Evolutionary conservation across 768 basidiomycete species (phyloP), one percentile per base, ranked within the genome.

Genomic region (Lactarius sanguifluus): DNA sequence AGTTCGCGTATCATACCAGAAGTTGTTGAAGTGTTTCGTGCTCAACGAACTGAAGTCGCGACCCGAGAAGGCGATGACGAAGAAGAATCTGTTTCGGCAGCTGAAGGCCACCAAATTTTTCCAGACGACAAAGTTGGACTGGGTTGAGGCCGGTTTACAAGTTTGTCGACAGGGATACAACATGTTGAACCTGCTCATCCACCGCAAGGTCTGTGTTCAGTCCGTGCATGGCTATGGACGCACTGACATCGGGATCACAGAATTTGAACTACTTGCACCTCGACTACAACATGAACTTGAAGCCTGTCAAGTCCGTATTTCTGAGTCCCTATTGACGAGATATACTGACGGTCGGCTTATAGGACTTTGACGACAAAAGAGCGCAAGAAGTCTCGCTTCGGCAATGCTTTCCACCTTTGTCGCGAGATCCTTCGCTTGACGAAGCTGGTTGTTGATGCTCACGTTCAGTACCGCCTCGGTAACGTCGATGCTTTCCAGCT

Each of bases 81-180:
- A 96, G 86, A 94, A 96, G 81, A 97, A 96, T 74, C 75, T 98
- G 59, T 98, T 99, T 85, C 84, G 94, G 54, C 92, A 95, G 74
- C 82, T 95, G 64, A 98, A 98, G 79, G 90, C 92, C n/a, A 99
- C 97, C 65, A 98, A 98, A 78, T 99, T 99, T 80, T 99, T 99
- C 88, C 97, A 98, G 81, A 94, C 92, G 16, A 99, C 97, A 5
- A 93, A 85, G 70, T 79, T 99, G 71, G 97, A 99, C 77, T 99
- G 97, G 97, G 96, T 99, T 43, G 97, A 99, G 77, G 97, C 96
- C 3, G 97, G 97, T 71, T 79, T 99, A 67, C 97, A 99, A 77
- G 96, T 99, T 61, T 98, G 96, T 81, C 82, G 97, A 70, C 97
- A 99, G 76, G 97, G 97, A 47, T 99, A 97, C 80, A 99, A 98